Percentiles rank a stretch among this genome's conserved stretches.
Evolutionary conservation across 228 moss, liverwort and hornwort species (phyloP).

Genomic region (Sphagnum fallax): DNA sequence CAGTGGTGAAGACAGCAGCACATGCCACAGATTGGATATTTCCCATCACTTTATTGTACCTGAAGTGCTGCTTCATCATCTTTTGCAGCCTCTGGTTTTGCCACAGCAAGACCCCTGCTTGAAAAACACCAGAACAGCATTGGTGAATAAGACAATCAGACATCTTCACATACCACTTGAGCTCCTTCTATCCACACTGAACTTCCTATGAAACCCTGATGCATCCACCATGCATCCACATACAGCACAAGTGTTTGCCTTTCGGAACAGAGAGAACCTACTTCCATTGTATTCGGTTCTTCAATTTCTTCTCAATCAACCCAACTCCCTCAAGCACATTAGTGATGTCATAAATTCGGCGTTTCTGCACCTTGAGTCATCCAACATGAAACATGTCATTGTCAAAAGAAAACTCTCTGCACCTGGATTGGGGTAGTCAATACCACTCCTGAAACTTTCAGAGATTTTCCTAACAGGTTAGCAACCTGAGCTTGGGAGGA

Average conservation of each 20-base stretch:
- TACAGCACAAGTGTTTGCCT: neutral
- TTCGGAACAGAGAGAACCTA: conserved; percentile 19
- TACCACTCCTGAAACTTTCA: too few species aligned
- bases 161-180: neutral
- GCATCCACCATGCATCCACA: neutral
- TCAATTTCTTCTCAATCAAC: conserved; percentile 94
- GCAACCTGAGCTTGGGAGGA: too few species aligned
- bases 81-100: conserved; percentile 54
- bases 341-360: conserved; percentile 87
- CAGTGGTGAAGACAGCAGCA: too few species aligned
- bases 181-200: too few species aligned
- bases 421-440: too few species aligned
- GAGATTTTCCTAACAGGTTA: too few species aligned
- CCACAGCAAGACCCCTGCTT: conserved; percentile 67
- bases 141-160: neutral
- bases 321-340: conserved; percentile 92
- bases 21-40: too few species aligned
- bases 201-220: neutral
- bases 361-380: conserved; percentile 55
- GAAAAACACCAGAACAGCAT: neutral
- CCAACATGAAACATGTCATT: neutral
- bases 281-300: conserved; percentile 98
- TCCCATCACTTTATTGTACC: conserved; percentile 18
- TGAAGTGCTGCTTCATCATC: conserved; percentile 70
- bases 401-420: too few species aligned